Conservation (phyloP, 306 rosid species). For the Glycine latifolia region DNA sequence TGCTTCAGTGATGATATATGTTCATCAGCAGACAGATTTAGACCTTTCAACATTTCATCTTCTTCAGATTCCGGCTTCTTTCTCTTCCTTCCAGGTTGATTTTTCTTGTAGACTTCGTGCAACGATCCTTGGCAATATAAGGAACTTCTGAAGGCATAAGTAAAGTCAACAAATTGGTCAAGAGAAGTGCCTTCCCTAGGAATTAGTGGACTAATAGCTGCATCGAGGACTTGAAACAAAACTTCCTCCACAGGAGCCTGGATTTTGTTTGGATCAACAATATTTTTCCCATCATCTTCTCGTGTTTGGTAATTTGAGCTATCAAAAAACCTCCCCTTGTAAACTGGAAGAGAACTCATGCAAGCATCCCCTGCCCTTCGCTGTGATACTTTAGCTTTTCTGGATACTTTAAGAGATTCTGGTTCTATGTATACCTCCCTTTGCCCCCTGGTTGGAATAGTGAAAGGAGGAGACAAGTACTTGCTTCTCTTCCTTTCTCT, state of each 20-base stretch:
- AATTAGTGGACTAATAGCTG: slow-evolving; percentile 55
- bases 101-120: slow-evolving; percentile 47
- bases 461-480: slow-evolving; percentile 92
- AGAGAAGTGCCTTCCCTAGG: slow-evolving; percentile 43
- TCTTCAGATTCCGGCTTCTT: slow-evolving; percentile 57
- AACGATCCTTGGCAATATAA: slow-evolving; percentile 58
- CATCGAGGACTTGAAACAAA: slow-evolving; percentile 55
- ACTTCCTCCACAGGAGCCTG: slow-evolving; percentile 54
- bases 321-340: slow-evolving; percentile 40
- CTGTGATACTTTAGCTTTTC: slow-evolving; percentile 32
- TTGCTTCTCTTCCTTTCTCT: slow-evolving; percentile 88
- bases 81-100: slow-evolving; percentile 61
- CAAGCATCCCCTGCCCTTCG: slow-evolving; percentile 34
- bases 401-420: slow-evolving; percentile 41
- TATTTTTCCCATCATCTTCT: slow-evolving; percentile 43
- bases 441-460: slow-evolving; percentile 48
- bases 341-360: slow-evolving; percentile 44
- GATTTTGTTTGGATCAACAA: slow-evolving; percentile 56
- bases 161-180: slow-evolving; percentile 54
- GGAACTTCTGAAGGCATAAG: slow-evolving; percentile 64
- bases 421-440: slow-evolving; percentile 47
- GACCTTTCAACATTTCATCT: slow-evolving; percentile 40
- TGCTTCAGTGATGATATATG: slow-evolving; percentile 17
- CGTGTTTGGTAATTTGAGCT: slow-evolving; percentile 46
- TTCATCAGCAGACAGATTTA: slow-evolving; percentile 32